A percentile compares a stretch with the other conserved stretches of the same genome.
These are phyloP conservation scores for Metarhizium brunneum DNA, from an alignment of 2,329 filamentous ascomycete genomes.

Conservation along the genomic window DNA sequence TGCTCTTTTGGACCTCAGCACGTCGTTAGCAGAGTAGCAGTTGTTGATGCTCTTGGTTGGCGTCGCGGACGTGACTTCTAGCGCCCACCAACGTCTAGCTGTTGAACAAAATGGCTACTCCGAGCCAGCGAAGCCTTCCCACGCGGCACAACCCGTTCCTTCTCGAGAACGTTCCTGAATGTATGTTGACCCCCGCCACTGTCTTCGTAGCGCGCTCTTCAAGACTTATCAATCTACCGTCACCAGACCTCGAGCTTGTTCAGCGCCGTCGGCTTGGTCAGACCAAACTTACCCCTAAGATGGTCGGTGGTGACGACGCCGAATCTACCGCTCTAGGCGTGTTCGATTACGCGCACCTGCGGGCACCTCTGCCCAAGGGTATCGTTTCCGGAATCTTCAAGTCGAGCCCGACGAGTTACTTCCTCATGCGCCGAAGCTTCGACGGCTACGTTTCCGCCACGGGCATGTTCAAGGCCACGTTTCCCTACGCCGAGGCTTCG, in stretches of 20 bases:
- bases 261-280: conserved; percentile 81
- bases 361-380: conserved; percentile 85
- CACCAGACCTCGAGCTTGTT: conserved; percentile 62
- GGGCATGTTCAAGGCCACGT: conserved; percentile 88
- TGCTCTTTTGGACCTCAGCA: not conserved
- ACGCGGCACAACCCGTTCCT: conserved; percentile 57
- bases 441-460: conserved; percentile 81
- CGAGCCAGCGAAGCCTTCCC: conserved; percentile 41
- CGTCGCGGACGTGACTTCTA: conserved; percentile 2
- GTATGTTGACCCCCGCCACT: conserved; percentile 33
- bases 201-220: conserved; percentile 1
- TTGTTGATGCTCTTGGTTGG: not conserved
- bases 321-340: conserved; percentile 67
- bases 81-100: not conserved
- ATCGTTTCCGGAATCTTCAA: conserved; percentile 91
- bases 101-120: conserved; percentile 23
- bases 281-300: conserved; percentile 80
- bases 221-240: conserved; percentile 14
- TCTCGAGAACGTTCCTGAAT: conserved; percentile 50
- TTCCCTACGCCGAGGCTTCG: conserved; percentile 62
- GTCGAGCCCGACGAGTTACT: conserved; percentile 84
- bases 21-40: not conserved
- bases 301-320: conserved; percentile 64
- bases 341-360: conserved; percentile 94
- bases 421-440: conserved; percentile 84